A percentile compares a stretch with the other conserved stretches of the same genome.
These are phyloP conservation scores for Austroboletus olivaceoglutinosus DNA, from an alignment of 1,284 basidiomycete species.

Conservation along the genomic window DNA sequence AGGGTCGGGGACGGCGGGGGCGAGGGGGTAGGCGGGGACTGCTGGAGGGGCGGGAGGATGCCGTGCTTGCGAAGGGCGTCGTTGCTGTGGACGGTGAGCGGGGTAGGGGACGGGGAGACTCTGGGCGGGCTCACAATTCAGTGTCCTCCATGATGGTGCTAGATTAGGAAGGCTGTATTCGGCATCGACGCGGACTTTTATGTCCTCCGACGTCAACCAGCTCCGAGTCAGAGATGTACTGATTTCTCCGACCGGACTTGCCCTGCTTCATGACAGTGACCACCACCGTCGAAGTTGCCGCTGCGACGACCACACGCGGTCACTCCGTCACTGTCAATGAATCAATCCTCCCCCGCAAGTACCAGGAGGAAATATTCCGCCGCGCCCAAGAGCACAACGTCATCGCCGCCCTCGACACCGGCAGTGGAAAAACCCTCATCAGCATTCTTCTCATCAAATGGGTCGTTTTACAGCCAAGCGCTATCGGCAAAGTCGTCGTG, in stretches of 20 bases:
- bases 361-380: slow-evolving; percentile 73
- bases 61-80: slow-evolving; percentile 90
- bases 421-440: slow-evolving; percentile 82
- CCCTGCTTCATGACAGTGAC: slow-evolving; percentile 28
- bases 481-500: slow-evolving; percentile 54
- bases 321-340: slow-evolving; percentile 32
- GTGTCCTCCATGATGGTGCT: slow-evolving; percentile 74
- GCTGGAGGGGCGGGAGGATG: slow-evolving; percentile 76
- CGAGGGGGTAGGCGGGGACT: slow-evolving; percentile 70
- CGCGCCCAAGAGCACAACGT: slow-evolving; percentile 70
- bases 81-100: slow-evolving; percentile 55
- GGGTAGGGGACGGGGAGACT: not conserved
- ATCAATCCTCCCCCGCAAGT: slow-evolving; percentile 48
- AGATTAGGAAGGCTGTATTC: slow-evolving; percentile 34
- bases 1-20: slow-evolving; percentile 66
- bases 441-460: slow-evolving; percentile 76
- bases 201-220: slow-evolving; percentile 4
- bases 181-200: slow-evolving; percentile 29
- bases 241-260: slow-evolving; percentile 13
- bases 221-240: no score
- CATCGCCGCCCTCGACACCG: slow-evolving; percentile 76
- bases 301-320: slow-evolving; percentile 23
- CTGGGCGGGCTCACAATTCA: slow-evolving; percentile 71
- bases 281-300: slow-evolving; percentile 12
- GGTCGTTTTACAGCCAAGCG: slow-evolving; percentile 52